phyloP scores from a whole-genome alignment of 2,329 filamentous ascomycete genomes.

The Sporothrix schenckii region DNA sequence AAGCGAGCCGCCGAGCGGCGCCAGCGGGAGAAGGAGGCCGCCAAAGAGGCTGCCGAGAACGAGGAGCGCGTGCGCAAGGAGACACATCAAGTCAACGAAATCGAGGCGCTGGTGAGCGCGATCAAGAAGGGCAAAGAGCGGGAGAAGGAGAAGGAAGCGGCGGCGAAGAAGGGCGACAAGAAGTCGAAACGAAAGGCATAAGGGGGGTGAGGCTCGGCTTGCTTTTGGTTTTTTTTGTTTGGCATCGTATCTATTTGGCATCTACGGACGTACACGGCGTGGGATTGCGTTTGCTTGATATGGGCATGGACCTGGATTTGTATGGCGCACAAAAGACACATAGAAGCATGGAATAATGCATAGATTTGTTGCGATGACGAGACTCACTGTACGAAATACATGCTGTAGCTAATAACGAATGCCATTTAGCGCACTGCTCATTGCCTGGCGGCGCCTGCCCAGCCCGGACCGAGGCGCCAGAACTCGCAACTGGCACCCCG shows the following conservation, averaged over 20 bases:
- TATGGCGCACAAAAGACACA: conserved; percentile 12
- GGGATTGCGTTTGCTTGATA: not conserved
- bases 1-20: conserved; percentile 70
- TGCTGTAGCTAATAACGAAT: not conserved
- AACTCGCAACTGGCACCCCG: conserved; percentile 23
- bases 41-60: conserved; percentile 34
- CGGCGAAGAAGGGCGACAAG: conserved; percentile 35
- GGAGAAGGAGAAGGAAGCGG: conserved; percentile 34
- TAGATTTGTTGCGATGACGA: no score
- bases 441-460: not conserved
- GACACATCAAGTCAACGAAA: conserved; percentile 43
- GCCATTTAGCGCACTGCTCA: not conserved
- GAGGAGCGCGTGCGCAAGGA: conserved; percentile 44
- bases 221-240: not conserved
- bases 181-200: conserved; percentile 28
- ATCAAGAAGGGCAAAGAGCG: conserved; percentile 50
- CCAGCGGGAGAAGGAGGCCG: conserved; percentile 45
- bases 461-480: conserved; percentile 25
- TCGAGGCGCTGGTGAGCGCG: conserved; percentile 48
- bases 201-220: not conserved
- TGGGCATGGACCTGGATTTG: not conserved
- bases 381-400: not conserved
- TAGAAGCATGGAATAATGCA: not conserved
- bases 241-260: not conserved
- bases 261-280: not conserved